Evolutionary conservation across 148 eudicot species (phyloP).

Genomic region (Rhododendron williamsianum): DNA sequence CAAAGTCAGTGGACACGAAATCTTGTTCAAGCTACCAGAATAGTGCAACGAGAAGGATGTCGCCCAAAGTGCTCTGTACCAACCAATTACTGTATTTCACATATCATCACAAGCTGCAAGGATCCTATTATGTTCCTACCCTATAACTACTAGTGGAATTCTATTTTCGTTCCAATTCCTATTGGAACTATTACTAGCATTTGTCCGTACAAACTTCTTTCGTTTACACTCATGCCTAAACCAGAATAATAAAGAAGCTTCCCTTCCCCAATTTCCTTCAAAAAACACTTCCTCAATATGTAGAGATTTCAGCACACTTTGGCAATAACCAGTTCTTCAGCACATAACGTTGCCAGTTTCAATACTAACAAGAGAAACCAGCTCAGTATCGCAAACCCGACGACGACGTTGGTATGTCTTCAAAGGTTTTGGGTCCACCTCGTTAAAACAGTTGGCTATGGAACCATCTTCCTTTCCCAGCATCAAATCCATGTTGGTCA

Average conservation of each 20-base stretch:
- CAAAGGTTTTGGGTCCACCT: conserved; percentile 11
- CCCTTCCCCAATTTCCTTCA: neutral
- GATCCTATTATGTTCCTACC: neutral
- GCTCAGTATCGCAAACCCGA: neutral
- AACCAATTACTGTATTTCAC: neutral
- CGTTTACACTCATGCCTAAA: neutral
- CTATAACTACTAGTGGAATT: neutral
- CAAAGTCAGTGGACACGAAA: neutral
- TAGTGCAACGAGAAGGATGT: neutral
- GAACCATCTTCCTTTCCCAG: neutral
- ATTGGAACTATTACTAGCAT: neutral
- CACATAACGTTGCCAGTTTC: neutral
- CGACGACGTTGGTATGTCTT: conserved; percentile 1
- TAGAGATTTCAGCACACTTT: neutral
- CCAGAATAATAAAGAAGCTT: neutral
- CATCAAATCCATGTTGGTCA: neutral
- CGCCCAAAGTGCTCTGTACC: neutral
- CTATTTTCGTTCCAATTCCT: neutral
- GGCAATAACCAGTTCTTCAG: neutral
- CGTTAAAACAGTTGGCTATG: neutral
- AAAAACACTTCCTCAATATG: neutral
- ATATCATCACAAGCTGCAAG: neutral
- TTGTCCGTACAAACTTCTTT: neutral
- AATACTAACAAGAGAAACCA: neutral
- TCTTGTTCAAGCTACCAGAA: neutral